phyloP scores from a whole-genome alignment of 1,284 basidiomycete genomes.

The Trametes versicolor region DNA sequence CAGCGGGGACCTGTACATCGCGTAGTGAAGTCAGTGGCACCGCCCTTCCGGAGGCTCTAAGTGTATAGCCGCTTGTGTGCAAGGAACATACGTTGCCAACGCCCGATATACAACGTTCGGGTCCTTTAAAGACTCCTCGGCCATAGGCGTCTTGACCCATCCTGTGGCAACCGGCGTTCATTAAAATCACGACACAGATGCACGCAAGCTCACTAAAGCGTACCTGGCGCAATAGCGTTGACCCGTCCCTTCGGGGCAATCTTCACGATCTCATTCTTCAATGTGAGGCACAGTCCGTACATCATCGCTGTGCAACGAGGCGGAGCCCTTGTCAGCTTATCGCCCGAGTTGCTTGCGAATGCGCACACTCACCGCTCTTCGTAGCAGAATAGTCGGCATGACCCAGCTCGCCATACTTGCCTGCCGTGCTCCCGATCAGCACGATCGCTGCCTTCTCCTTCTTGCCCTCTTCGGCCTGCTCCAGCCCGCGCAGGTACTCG shows the following conservation, averaged over 20 bases:
- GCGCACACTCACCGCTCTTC: conserved; percentile 13
- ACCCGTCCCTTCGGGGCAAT: conserved; percentile 76
- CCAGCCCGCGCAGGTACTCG: conserved; percentile 64
- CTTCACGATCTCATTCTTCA: conserved; percentile 85
- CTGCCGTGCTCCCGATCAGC: conserved; percentile 76
- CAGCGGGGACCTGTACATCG: conserved; percentile 70
- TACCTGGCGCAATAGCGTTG: conserved; percentile 70
- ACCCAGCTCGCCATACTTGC: conserved; percentile 76
- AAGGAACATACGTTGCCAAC: conserved; percentile 67
- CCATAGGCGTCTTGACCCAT: conserved; percentile 76
- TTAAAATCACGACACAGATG: background rate
- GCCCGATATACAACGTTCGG: conserved; percentile 59
- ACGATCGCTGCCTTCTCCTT: conserved; percentile 69
- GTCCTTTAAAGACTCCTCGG: conserved; percentile 56
- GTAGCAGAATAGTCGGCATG: conserved; percentile 70
- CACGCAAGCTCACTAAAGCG: background rate
- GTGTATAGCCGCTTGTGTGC: background rate
- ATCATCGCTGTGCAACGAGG: conserved; percentile 62
- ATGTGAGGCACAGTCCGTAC: conserved; percentile 73
- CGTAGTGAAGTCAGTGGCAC: conserved; percentile 51
- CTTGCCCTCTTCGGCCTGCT: conserved; percentile 48
- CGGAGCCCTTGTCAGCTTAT: conserved; percentile 50
- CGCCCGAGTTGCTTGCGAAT: background rate
- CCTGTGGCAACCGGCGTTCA: conserved; percentile 45
- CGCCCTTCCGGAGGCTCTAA: too few species aligned